phyloP scores from a whole-genome alignment of 768 basidiomycete species.

The Mycena pura region DNA sequence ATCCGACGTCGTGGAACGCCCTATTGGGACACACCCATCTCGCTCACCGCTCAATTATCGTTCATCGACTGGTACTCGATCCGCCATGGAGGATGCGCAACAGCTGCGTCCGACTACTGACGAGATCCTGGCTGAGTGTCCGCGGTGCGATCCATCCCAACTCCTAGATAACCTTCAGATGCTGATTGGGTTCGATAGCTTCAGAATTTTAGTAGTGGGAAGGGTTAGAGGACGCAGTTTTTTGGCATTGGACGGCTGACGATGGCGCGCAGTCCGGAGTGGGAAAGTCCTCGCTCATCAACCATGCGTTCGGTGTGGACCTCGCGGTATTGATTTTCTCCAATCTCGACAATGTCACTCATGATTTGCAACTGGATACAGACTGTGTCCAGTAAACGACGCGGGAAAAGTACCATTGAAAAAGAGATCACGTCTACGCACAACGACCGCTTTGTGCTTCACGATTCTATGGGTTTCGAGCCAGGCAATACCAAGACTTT shows the following conservation, averaged over 20 bases:
- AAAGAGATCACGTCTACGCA: not conserved
- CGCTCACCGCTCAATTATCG: not conserved
- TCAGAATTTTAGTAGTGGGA: not conserved
- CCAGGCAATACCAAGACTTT: slow-evolving; percentile 20
- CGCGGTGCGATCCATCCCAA: not conserved
- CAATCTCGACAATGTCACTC: not conserved
- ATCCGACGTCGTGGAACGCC: too few relatives aligned
- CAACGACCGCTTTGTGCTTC: slow-evolving; percentile 20
- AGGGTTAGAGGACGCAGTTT: not conserved
- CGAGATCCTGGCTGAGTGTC: not conserved
- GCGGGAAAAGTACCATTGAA: not conserved
- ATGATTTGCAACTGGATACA: not conserved
- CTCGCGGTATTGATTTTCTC: not conserved
- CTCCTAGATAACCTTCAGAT: not conserved
- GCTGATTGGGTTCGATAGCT: slow-evolving; percentile 1
- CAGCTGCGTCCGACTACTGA: not conserved
- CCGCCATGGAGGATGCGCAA: not conserved
- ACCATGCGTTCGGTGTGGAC: not conserved
- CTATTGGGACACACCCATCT: not conserved
- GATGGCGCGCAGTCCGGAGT: not conserved
- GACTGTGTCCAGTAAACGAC: not conserved
- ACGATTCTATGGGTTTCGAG: slow-evolving; percentile 30
- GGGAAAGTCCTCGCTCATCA: not conserved
- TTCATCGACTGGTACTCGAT: not conserved
- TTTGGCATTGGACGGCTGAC: not conserved